Evolutionary conservation across 495 filamentous ascomycete species (phyloP).

Genomic region (Hypomontagnella submonticulosa): DNA sequence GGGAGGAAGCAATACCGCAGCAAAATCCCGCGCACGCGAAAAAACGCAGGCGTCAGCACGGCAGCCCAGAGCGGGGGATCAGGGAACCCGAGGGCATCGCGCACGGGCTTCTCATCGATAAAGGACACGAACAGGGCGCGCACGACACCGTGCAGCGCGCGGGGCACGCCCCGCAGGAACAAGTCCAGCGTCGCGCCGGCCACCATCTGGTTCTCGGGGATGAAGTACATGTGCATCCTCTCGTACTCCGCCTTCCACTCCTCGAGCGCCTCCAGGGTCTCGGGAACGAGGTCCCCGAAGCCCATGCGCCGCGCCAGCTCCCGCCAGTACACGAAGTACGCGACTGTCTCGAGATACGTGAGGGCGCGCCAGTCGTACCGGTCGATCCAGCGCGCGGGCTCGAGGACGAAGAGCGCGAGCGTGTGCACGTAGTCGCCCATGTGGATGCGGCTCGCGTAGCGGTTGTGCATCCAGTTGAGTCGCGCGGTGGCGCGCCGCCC

Average conservation of each 20-base stretch:
- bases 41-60: slow-evolving; percentile 52
- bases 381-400: slow-evolving; percentile 54
- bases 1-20: slow-evolving; percentile 67
- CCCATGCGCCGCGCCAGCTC: slow-evolving; percentile 53
- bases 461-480: slow-evolving; percentile 70
- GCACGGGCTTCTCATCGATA: slow-evolving; percentile 67
- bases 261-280: slow-evolving; percentile 62
- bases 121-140: slow-evolving; percentile 64
- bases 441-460: slow-evolving; percentile 58
- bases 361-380: slow-evolving; percentile 56
- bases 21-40: slow-evolving; percentile 60
- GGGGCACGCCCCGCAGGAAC: slow-evolving; percentile 65
- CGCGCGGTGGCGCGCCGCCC: slow-evolving; percentile 64
- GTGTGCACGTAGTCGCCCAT: slow-evolving; percentile 57
- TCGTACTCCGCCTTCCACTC: slow-evolving; percentile 66
- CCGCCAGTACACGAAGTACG: slow-evolving; percentile 55
- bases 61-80: slow-evolving; percentile 54
- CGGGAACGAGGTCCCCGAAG: slow-evolving; percentile 47
- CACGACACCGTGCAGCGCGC: slow-evolving; percentile 56
- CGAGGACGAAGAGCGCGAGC: slow-evolving; percentile 54
- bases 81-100: slow-evolving; percentile 63
- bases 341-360: slow-evolving; percentile 52
- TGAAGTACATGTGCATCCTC: slow-evolving; percentile 62
- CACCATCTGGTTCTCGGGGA: slow-evolving; percentile 62
- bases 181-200: slow-evolving; percentile 67